Evolutionary conservation across 2,329 filamentous ascomycete genomes (phyloP).

Genomic region (Aspergillus sp.): DNA sequence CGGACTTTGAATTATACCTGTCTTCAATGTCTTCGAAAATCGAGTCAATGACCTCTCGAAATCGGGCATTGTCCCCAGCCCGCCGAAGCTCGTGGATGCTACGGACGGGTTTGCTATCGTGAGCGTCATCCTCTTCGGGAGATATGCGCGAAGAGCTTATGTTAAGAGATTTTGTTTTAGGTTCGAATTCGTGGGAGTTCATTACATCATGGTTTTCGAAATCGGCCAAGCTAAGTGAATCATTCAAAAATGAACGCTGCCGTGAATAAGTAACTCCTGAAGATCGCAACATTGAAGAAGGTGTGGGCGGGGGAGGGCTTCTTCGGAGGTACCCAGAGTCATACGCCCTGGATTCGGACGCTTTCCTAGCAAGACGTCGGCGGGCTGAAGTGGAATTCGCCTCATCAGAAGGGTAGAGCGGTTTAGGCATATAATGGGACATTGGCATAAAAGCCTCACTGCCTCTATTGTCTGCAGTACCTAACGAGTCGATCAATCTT

Average conservation of each 20-base stretch:
- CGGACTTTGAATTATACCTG: constrained; percentile 43
- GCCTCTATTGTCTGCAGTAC: constrained; percentile 13
- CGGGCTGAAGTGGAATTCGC: not conserved
- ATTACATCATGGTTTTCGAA: constrained; percentile 6
- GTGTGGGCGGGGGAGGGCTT: constrained; percentile 14
- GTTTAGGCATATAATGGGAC: not conserved
- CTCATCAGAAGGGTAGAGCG: not conserved
- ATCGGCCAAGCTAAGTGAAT: constrained; percentile 34
- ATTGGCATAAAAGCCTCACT: not conserved
- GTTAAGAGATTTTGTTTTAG: constrained; percentile 4
- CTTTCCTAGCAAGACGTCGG: not conserved
- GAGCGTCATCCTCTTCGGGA: constrained; percentile 48
- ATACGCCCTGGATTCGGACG: not conserved
- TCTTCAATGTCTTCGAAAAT: constrained; percentile 61
- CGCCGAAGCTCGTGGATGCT: constrained; percentile 63
- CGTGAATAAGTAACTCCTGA: constrained; percentile 59
- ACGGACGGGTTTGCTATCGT: constrained; percentile 47
- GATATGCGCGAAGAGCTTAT: constrained; percentile 11
- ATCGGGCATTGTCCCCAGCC: constrained; percentile 57
- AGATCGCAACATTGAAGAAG: constrained; percentile 30
- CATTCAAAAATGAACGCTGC: constrained; percentile 60
- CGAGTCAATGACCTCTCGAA: constrained; percentile 55
- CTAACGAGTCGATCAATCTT: constrained; percentile 37
- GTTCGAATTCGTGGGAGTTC: constrained; percentile 2
- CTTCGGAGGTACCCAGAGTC: not conserved